Conservation (phyloP, 139 green algal species). For the Picochlorum sp. region DNA sequence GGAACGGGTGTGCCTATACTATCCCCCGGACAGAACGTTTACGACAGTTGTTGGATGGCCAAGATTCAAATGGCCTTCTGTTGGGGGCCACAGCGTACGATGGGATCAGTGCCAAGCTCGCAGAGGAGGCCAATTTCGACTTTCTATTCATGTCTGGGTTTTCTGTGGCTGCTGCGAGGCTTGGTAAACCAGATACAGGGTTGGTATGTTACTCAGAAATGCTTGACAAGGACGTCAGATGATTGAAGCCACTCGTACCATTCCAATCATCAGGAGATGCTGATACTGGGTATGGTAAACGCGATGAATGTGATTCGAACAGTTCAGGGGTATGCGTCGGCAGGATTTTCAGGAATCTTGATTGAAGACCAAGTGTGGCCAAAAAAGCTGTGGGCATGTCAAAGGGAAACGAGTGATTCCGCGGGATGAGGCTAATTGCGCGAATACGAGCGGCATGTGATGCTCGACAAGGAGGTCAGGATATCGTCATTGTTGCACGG, state of each 20-base stretch:
- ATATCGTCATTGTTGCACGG: constrained; percentile 87
- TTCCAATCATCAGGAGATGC: constrained; percentile 92
- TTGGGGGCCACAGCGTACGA: constrained; percentile 72
- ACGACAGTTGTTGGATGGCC: constrained; percentile 4
- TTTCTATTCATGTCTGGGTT: constrained; percentile 87
- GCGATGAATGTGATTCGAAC: constrained; percentile 92
- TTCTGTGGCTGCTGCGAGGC: constrained; percentile 53
- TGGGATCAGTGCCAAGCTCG: constrained; percentile 64
- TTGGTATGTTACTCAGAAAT: constrained; percentile 83
- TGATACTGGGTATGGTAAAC: constrained; percentile 97
- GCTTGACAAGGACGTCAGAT: constrained; percentile 55
- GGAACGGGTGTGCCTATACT: neutral
- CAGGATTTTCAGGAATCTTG: constrained; percentile 80
- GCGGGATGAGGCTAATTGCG: constrained; percentile 69
- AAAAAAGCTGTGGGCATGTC: constrained; percentile 96
- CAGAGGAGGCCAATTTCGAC: constrained; percentile 69
- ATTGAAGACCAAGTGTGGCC: constrained; percentile 89
- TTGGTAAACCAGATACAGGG: constrained; percentile 72
- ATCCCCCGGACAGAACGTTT: neutral
- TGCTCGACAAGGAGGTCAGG: constrained; percentile 41
- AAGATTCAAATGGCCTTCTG: constrained; percentile 1
- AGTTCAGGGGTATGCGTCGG: constrained; percentile 72
- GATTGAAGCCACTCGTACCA: constrained; percentile 55
- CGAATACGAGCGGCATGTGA: constrained; percentile 72
- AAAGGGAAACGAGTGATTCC: constrained; percentile 66